A percentile compares a stretch with the other conserved stretches of the same genome.
Conservation (phyloP, 108 stramenopile genomes). For the Mediolabrus comicus region DNA sequence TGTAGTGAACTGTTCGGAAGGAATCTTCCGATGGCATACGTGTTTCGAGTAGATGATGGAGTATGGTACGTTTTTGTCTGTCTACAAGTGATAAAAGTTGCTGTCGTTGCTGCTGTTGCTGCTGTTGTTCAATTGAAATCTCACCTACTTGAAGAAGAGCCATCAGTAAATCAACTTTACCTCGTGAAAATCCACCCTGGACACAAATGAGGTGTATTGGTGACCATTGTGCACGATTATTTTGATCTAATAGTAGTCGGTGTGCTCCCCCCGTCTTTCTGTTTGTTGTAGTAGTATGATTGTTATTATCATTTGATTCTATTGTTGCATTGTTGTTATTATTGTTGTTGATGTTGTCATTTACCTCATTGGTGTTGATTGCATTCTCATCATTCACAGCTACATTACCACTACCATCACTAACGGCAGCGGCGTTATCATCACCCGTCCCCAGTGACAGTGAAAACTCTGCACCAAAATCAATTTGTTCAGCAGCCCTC, state of each 20-base stretch:
- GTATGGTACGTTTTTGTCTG: conserved; percentile 30
- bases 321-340: not conserved
- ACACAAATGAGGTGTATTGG: conserved; percentile 41
- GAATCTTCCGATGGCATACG: conserved; percentile 11
- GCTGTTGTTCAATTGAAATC: not conserved
- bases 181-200: conserved; percentile 20
- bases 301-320: not conserved
- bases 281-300: not conserved
- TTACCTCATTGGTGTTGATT: not conserved
- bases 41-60: conserved; percentile 29
- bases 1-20: conserved; percentile 16
- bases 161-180: conserved; percentile 8
- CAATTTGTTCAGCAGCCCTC: conserved; percentile 26
- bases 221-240: conserved; percentile 27
- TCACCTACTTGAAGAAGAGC: conserved; percentile 22
- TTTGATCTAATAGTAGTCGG: conserved; percentile 32
- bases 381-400: not conserved
- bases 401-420: conserved; percentile 1
- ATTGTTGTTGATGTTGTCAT: not conserved
- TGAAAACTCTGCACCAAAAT: conserved; percentile 14
- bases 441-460: not conserved
- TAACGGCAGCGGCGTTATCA: not conserved
- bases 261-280: conserved; percentile 25
- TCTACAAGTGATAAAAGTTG: conserved; percentile 25
- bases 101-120: not conserved